These are phyloP conservation scores for Alnus glutinosa DNA, from an alignment of 306 rosid species.

Conservation along the genomic window DNA sequence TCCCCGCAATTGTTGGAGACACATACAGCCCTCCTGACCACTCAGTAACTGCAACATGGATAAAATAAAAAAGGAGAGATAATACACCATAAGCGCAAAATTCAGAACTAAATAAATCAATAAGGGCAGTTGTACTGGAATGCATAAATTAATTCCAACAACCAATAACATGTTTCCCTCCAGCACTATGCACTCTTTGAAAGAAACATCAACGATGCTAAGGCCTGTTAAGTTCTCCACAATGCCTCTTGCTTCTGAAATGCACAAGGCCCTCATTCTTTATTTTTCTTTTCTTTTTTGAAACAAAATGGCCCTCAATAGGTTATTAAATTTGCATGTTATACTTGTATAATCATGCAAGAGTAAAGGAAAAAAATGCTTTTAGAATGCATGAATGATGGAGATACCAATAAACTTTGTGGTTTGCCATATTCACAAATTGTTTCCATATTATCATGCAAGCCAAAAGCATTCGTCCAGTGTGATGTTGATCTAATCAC, in stretches of 20 bases:
- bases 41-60: constrained; percentile 71
- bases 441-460: not conserved
- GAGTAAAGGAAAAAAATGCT: not conserved
- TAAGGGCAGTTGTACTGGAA: not conserved
- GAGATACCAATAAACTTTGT: not conserved
- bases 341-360: not conserved
- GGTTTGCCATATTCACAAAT: not conserved
- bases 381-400: not conserved
- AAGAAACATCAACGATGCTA: not conserved
- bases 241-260: not conserved
- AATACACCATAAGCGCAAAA: not conserved
- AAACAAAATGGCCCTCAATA: not conserved
- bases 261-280: not conserved
- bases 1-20: constrained; percentile 96
- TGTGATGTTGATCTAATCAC: not conserved
- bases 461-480: not conserved
- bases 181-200: constrained; percentile 14
- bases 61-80: constrained; percentile 11
- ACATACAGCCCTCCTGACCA: constrained; percentile 98
- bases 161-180: constrained; percentile 15
- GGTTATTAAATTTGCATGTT: not conserved
- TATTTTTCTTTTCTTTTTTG: not conserved
- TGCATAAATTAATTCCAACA: constrained; percentile 9
- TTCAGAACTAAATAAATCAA: not conserved
- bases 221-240: not conserved